These are phyloP conservation scores for Melampsora abietis-canadensis DNA, from an alignment of 1,284 basidiomycete species.

Conservation along the genomic window DNA sequence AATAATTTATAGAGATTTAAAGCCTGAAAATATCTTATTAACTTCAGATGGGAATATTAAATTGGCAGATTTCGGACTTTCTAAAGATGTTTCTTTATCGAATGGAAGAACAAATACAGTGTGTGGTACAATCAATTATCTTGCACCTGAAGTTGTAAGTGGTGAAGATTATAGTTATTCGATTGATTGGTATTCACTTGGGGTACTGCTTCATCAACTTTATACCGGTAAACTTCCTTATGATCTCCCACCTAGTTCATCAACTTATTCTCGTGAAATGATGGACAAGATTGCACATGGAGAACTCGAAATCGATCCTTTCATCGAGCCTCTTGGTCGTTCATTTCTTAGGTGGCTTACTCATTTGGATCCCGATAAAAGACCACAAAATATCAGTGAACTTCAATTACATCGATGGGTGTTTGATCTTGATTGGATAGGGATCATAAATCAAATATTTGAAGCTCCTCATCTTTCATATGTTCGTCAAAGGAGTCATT, in stretches of 20 bases:
- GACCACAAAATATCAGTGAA: background rate
- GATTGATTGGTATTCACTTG: conserved; percentile 48
- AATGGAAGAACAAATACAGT: conserved; percentile 47
- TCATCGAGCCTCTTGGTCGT: background rate
- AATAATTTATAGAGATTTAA: conserved; percentile 36
- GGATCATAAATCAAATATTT: background rate
- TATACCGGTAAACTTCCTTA: background rate
- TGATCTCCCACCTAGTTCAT: background rate
- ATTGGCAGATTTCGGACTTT: conserved; percentile 32
- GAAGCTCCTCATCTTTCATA: background rate
- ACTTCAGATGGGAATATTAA: conserved; percentile 14
- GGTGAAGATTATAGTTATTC: conserved; percentile 48
- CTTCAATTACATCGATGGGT: background rate
- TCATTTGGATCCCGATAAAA: background rate
- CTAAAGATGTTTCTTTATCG: background rate
- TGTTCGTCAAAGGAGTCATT: too few relatives aligned
- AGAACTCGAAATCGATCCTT: background rate
- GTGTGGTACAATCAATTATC: conserved; percentile 50
- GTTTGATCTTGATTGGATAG: background rate
- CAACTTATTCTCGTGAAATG: background rate
- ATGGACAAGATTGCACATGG: background rate
- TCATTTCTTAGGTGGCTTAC: background rate
- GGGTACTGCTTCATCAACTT: background rate
- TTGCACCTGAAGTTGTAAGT: conserved; percentile 49
- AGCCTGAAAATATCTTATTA: conserved; percentile 35